phyloP scores from a whole-genome alignment of 169 alveolate species.

The Theileria parva region DNA sequence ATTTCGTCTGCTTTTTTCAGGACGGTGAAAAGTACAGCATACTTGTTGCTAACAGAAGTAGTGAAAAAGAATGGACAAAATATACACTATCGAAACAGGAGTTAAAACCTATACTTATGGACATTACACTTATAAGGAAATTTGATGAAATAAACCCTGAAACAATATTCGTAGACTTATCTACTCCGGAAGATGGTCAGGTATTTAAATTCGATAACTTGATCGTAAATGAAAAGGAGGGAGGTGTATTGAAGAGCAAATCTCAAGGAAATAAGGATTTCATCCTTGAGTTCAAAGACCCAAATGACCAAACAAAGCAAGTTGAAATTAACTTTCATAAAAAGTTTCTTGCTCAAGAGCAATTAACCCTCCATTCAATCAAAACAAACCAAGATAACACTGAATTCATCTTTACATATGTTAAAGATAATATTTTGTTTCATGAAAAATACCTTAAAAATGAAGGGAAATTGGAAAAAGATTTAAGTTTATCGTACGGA shows the following conservation, averaged over 20 bases:
- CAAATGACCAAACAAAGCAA: background rate
- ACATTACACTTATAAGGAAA: background rate
- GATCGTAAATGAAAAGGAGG: background rate
- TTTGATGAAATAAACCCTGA: background rate
- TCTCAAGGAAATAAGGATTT: background rate
- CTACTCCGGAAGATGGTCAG: background rate
- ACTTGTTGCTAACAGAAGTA: background rate
- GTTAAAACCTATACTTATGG: background rate
- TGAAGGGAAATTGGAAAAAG: background rate
- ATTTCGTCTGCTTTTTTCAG: background rate
- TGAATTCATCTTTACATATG: background rate
- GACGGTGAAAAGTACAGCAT: background rate
- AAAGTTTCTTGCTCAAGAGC: background rate
- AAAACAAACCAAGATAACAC: background rate
- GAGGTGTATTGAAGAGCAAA: background rate
- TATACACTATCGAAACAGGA: slow-evolving; percentile 5
- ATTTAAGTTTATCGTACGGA: background rate
- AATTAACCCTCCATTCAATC: slow-evolving; percentile 1
- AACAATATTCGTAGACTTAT: background rate
- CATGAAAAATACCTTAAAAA: background rate
- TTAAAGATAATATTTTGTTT: background rate
- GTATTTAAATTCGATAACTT: background rate
- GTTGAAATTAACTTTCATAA: background rate
- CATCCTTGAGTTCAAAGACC: background rate
- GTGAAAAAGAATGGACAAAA: background rate